A percentile compares a stretch with the other conserved stretches of the same genome.
Evolutionary conservation across 768 basidiomycete genomes (phyloP).

Genomic region (Hygrocybe coccinea): DNA sequence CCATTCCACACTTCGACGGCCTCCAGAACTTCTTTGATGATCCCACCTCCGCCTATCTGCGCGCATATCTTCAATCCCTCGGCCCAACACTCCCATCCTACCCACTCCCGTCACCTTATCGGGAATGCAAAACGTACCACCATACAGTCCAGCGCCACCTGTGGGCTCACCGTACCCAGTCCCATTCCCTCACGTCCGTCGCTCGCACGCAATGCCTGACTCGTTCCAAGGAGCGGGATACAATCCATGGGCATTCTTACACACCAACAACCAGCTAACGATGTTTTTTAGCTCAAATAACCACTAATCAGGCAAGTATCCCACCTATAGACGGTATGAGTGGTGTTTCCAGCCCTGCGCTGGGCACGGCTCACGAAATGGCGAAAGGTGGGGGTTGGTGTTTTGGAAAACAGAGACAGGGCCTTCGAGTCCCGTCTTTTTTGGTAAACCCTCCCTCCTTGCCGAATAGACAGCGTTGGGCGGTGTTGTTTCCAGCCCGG

Average conservation of each 20-base stretch:
- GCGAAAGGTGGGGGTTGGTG: too few relatives aligned
- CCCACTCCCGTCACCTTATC: slow-evolving; percentile 75
- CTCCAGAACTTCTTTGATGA: slow-evolving; percentile 57
- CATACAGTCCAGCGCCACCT: slow-evolving; percentile 50
- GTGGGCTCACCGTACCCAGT: slow-evolving; percentile 77
- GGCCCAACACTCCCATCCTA: slow-evolving; percentile 72
- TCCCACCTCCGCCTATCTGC: slow-evolving; percentile 53
- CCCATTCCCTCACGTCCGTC: slow-evolving; percentile 68
- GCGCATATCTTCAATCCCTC: slow-evolving; percentile 54
- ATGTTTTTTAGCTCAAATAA: too few relatives aligned
- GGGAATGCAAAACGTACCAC: slow-evolving; percentile 41
- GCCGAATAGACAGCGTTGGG: too few relatives aligned
- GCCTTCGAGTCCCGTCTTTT: too few relatives aligned
- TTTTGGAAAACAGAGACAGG: too few relatives aligned
- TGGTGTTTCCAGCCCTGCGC: too few relatives aligned
- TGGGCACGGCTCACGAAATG: too few relatives aligned
- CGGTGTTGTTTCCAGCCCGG: too few relatives aligned
- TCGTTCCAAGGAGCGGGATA: slow-evolving; percentile 63
- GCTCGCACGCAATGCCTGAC: slow-evolving; percentile 52
- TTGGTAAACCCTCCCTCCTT: too few relatives aligned
- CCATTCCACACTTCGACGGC: slow-evolving; percentile 51
- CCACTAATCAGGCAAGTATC: too few relatives aligned
- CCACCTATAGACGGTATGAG: too few relatives aligned
- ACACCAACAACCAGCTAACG: too few relatives aligned
- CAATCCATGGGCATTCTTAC: slow-evolving; percentile 70